Percentiles rank a stretch among this genome's conserved stretches.
Conservation (phyloP, 257 asterid genomes). For the Solanum chilense region DNA sequence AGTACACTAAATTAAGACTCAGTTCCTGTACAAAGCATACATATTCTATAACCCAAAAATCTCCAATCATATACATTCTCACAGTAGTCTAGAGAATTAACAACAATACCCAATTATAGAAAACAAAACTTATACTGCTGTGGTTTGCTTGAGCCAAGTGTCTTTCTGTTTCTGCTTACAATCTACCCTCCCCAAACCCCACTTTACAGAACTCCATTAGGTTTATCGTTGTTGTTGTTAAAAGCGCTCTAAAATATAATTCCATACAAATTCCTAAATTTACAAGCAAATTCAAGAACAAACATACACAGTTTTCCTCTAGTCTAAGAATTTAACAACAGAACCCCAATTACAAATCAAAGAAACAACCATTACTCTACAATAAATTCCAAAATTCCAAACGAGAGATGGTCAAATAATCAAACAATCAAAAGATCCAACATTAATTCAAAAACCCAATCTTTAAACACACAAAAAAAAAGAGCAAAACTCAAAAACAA, state of each 20-base stretch:
- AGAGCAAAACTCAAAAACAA: not conserved
- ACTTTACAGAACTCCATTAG: too few species aligned
- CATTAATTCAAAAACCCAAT: not conserved
- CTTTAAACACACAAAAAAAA: not conserved
- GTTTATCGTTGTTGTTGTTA: too few species aligned
- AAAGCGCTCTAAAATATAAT: not conserved
- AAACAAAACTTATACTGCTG: too few species aligned
- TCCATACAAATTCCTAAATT: not conserved
- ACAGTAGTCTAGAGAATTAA: not conserved
- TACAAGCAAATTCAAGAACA: not conserved
- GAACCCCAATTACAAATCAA: not conserved
- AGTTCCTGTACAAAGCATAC: too few species aligned
- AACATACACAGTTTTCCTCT: too few species aligned
- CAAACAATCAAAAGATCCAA: not conserved
- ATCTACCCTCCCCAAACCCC: not conserved
- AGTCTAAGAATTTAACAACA: too few species aligned
- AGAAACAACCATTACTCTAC: not conserved
- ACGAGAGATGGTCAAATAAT: not conserved
- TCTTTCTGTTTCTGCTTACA: not conserved
- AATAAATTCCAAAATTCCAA: not conserved
- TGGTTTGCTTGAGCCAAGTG: not conserved
- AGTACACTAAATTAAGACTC: too few species aligned
- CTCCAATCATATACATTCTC: not conserved
- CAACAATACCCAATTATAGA: not conserved
- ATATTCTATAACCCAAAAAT: not conserved